Base-by-base conservation (phyloP, 106 monocot genomes). In the Dendrobium huoshanense region DNA sequence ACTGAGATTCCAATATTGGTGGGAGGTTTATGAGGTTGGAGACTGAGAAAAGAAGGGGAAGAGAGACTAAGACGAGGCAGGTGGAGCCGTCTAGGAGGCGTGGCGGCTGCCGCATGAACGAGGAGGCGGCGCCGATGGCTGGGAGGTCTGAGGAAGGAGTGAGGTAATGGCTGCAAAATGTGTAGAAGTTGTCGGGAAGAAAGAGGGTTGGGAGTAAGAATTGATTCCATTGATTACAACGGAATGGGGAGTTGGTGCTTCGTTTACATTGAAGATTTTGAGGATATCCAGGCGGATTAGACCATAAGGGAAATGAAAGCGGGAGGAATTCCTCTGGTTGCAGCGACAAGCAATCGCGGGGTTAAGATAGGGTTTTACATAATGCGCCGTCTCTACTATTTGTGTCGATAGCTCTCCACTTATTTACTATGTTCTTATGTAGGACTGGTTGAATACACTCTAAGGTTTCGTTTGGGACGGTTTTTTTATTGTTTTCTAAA, bases 181-280 rank as follows among this genome's bases (percentile, higher is more conserved):
- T 49, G n/a, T 31, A 74, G 9, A 65, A 61, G 49, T 61, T 45
- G 67, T 3, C 15, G 77, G 65, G 75, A 31, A 27, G 37, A 20
- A 25, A 13, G 45, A 1, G 67, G 43, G 74, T 40, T 68, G 22
- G 27, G 9, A 27, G 64, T 11, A 75, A 77, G 29, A 77, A 77
- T 41, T 61, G 79, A 78, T 5, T 79, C 85, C 85, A 85, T 87
- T 7, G 73, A 19, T 74, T n/a, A 44, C 43, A 29, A 74, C 8
- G 8, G 3, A 4, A 24, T 43, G 74, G 19, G 41, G 4, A 74
- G 2, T 1, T 42, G 8, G 20, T 7, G 74, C 44, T 44, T 2
- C 74, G 13, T 6, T n/a, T 74, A 20, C 74, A 74, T 74, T 44
- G 1, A 5, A 25, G 24, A 29, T 22, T 67, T 25, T 2, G 8